phyloP scores from a whole-genome alignment of 352 stramenopile species.

The Globisporangium polare region DNA sequence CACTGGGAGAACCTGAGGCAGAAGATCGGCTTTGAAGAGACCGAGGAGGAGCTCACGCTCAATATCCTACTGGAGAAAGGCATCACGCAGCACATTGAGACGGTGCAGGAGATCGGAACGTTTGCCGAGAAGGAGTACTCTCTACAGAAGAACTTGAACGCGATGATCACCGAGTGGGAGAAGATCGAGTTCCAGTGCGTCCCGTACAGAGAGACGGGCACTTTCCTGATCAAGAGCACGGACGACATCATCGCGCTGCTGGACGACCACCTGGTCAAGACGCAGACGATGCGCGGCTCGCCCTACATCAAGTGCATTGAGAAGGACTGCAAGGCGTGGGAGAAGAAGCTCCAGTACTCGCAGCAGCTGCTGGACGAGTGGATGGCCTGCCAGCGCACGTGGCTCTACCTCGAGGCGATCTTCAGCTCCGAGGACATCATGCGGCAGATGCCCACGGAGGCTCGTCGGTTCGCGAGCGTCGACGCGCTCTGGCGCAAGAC shows the following conservation, averaged over 20 bases:
- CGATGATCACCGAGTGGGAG: constrained; percentile 94
- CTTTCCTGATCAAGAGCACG: constrained; percentile 80
- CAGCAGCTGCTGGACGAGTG: constrained; percentile 93
- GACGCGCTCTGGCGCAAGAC: constrained; percentile 90
- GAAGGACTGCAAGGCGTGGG: constrained; percentile 87
- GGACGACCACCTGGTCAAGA: constrained; percentile 94
- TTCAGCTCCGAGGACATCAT: constrained; percentile 96
- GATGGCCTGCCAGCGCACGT: constrained; percentile 92
- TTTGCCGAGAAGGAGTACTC: constrained; percentile 95
- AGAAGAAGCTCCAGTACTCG: constrained; percentile 87
- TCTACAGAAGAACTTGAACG: constrained; percentile 90
- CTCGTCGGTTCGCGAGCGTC: constrained; percentile 84
- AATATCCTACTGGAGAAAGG: constrained; percentile 76
- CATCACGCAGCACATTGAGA: constrained; percentile 87
- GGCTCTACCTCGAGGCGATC: constrained; percentile 95
- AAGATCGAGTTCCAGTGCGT: constrained; percentile 92
- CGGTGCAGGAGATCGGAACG: constrained; percentile 86
- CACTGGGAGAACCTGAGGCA: constrained; percentile 91
- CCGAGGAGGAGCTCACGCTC: constrained; percentile 84
- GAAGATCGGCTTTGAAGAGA: constrained; percentile 86
- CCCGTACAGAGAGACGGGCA: constrained; percentile 91
- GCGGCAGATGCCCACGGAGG: constrained; percentile 93
- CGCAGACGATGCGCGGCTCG: constrained; percentile 93
- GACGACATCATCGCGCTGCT: constrained; percentile 92
- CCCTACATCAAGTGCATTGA: constrained; percentile 94